Evolutionary conservation across 768 basidiomycete species (phyloP), one percentile per base, ranked within the genome.

Genomic region (Trametes elegans): DNA sequence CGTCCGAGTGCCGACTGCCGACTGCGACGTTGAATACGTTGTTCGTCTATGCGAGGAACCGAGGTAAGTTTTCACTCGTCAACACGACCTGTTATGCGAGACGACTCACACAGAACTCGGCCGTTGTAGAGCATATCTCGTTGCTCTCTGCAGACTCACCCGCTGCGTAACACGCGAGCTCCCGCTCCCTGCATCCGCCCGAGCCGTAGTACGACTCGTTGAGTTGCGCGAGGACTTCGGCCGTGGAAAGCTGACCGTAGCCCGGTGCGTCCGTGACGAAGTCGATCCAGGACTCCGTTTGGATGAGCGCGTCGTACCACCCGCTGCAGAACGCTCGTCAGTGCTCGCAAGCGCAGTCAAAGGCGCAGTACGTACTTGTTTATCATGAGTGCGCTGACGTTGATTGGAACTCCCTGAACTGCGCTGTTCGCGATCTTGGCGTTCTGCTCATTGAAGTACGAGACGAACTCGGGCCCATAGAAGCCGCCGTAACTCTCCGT

Each of bases 401-500:
- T 64, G 43, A 88, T 69, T 32, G 71, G 68, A 51, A 80, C 81
- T 1, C 80, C 85, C 21, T 74, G 38, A 5, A 85, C 57, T 3
- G 61, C 51, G 6, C 79, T 79, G 7, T 62, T 63, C 8, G 69
- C 58, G 48, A 87, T 85, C 46, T 75, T 67, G 1, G 70, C 68
- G 44, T 86, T 88, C 65, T 87, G 84, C 52, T 83, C 68, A 29
- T 84, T 74, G 62, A 88, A 87, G 62, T 77, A 85, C 4, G 80
- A 80, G 27, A 84, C 83, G 57, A 86, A 85, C 45, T 73, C 74
- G 3, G 85, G 83, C 0, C 81, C 84, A 62, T 84, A 87, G 62
- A 86, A 83, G 0, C 84, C 84, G 6, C 85, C 85, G 50, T 84
- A 87, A 45, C 82, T 83, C 64, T 87, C 85, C 5, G 84, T 84